Percentiles rank a stretch among this genome's conserved stretches.
Conservation (phyloP, 1,139 yeast species). For the Pichia sp. region DNA sequence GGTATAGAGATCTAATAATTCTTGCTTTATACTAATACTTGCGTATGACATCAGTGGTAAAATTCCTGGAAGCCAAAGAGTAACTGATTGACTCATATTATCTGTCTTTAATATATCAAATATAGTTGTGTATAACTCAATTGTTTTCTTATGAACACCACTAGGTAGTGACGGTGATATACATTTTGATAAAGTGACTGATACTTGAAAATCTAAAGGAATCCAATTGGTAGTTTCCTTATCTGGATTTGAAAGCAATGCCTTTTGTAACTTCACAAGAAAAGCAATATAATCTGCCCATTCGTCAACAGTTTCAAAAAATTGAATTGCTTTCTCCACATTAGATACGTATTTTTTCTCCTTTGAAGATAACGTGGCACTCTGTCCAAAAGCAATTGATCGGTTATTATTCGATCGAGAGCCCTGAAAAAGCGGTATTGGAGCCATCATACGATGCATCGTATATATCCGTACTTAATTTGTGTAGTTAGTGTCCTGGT, state of each 20-base stretch:
- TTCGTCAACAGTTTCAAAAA: constrained; percentile 78
- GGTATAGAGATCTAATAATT: constrained; percentile 55
- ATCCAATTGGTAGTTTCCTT: constrained; percentile 37
- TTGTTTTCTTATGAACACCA: constrained; percentile 88
- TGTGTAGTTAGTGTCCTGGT: neutral
- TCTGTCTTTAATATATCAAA: constrained; percentile 55
- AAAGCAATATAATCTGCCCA: constrained; percentile 99
- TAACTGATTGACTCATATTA: constrained; percentile 45
- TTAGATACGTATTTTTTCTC: constrained; percentile 62
- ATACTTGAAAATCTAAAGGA: constrained; percentile 49
- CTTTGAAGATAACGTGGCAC: constrained; percentile 37
- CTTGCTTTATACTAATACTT: constrained; percentile 80
- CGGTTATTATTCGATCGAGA: constrained; percentile 11
- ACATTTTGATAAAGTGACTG: constrained; percentile 54
- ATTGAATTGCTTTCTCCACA: constrained; percentile 65
- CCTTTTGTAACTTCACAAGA: constrained; percentile 68
- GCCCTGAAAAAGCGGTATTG: constrained; percentile 26
- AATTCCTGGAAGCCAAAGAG: constrained; percentile 84
- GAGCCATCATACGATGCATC: constrained; percentile 25
- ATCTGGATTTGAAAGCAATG: constrained; percentile 43
- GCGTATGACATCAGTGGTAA: constrained; percentile 83
- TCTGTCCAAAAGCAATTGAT: constrained; percentile 12
- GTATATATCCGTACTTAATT: neutral
- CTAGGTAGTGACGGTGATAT: constrained; percentile 77
- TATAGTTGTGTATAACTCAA: constrained; percentile 67